phyloP scores from a whole-genome alignment of 306 rosid genomes.

The Alnus rubra region DNA sequence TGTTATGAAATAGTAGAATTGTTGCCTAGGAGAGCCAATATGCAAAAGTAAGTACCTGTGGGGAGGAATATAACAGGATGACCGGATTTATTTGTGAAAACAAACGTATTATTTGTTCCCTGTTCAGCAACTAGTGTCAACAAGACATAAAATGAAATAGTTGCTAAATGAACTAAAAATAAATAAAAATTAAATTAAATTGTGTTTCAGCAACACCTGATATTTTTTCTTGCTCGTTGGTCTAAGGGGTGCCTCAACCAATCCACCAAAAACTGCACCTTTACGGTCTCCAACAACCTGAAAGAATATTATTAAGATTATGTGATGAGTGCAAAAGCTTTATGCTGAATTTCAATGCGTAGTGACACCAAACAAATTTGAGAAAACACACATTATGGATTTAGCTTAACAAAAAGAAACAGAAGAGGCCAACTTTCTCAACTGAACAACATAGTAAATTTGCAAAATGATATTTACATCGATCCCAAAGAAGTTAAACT shows the following conservation, averaged over 20 bases:
- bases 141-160: slow-evolving; percentile 20
- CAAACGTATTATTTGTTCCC: slow-evolving; percentile 85
- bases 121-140: slow-evolving; percentile 48
- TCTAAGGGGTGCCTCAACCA: slow-evolving; percentile 87
- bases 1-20: neutral
- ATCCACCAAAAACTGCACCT: slow-evolving; percentile 94
- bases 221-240: slow-evolving; percentile 73
- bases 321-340: neutral
- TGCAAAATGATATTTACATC: neutral
- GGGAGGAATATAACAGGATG: slow-evolving; percentile 75
- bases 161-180: slow-evolving; percentile 24
- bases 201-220: slow-evolving; percentile 60
- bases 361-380: neutral
- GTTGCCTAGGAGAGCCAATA: neutral
- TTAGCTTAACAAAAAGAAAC: neutral
- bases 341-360: neutral
- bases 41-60: slow-evolving; percentile 58
- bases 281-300: slow-evolving; percentile 84
- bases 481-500: neutral
- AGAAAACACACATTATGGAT: neutral
- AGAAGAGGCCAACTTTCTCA: neutral
- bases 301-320: slow-evolving; percentile 21
- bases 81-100: slow-evolving; percentile 70
- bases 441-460: neutral
- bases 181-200: neutral